Base-by-base conservation (phyloP, 495 filamentous ascomycete genomes). In the Penicillium robsamsonii region DNA sequence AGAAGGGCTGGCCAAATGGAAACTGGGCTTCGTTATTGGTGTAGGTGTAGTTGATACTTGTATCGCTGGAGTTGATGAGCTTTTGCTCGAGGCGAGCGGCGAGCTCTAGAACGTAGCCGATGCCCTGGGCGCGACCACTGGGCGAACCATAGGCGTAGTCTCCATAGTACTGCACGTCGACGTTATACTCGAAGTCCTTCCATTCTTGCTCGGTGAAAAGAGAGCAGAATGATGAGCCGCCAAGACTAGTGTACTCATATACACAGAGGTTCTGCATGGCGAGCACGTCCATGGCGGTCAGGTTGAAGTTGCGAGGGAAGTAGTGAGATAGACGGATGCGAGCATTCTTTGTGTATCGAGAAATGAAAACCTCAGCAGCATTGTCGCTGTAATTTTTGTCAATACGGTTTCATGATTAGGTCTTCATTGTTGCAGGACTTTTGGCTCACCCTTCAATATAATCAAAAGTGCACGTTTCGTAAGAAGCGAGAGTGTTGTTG, bases 21-120 rank as follows among this genome's bases (percentile, higher is more conserved):
- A 84, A 83, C 0, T 71, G 75, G 0, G 53, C 57, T 0, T 62
- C 59, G 50, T 71, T 77, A 55, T 74, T 70, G 64, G 79, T 77
- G 40, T 79, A 72, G 9, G 81, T 83, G 35, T 79, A 65, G 63
- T 88, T 87, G 73, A 84, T 77, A 58, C 83, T 80, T 10, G 77
- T 81, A 10, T 76, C 75, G 1, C 77, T 77, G 18, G 73, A 75
- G 20, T 80, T 70, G 46, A 69, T 63, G 5, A 80, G 73, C 59
- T 84, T 81, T 59, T 81, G 71, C 51, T 79, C 55, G 7, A 87
- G 75, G 18, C 85, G 75, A 6, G 83, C 85, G 2, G 83, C 66
- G 37, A 86, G 75, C 68, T 88, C 85, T 48, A 84, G 70, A 12
- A 86, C 79, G 55, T 84, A 88, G 37, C 84, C 85, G 41, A 86